phyloP scores from a whole-genome alignment of 768 basidiomycete species.

The Lactarius akahatsu region DNA sequence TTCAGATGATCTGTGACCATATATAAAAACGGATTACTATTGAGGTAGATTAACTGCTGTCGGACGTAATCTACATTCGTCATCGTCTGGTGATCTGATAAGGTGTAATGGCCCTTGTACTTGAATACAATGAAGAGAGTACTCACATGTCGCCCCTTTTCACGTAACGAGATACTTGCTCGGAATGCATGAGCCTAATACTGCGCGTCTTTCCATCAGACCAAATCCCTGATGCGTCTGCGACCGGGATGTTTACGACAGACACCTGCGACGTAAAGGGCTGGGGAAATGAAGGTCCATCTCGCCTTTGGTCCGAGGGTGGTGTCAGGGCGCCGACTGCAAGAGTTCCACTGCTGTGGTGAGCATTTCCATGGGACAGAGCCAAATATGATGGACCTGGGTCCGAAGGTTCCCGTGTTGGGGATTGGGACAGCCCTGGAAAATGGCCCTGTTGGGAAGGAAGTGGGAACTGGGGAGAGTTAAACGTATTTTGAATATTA shows the following conservation, averaged over 20 bases:
- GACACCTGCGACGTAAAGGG: not conserved
- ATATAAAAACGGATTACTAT: not conserved
- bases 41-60: not conserved
- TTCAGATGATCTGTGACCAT: not conserved
- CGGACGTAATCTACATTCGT: not conserved
- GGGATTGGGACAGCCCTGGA: not conserved
- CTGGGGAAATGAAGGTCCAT: not conserved
- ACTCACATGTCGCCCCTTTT: conserved; percentile 18
- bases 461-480: not conserved
- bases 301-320: not conserved
- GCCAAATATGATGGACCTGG: not conserved
- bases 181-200: conserved; percentile 15
- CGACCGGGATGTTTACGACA: not conserved
- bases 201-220: too few species aligned
- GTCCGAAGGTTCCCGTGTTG: not conserved
- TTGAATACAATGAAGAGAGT: not conserved
- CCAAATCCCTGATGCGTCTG: not conserved
- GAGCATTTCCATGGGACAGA: not conserved
- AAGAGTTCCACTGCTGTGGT: not conserved
- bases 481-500: not conserved
- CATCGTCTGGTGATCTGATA: not conserved
- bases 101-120: not conserved
- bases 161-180: conserved; percentile 18
- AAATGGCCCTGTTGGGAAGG: not conserved
- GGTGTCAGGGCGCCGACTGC: not conserved